Evolutionary conservation across 73 alveolate species (phyloP).

Genomic region (Paramecium pentaurelia): DNA sequence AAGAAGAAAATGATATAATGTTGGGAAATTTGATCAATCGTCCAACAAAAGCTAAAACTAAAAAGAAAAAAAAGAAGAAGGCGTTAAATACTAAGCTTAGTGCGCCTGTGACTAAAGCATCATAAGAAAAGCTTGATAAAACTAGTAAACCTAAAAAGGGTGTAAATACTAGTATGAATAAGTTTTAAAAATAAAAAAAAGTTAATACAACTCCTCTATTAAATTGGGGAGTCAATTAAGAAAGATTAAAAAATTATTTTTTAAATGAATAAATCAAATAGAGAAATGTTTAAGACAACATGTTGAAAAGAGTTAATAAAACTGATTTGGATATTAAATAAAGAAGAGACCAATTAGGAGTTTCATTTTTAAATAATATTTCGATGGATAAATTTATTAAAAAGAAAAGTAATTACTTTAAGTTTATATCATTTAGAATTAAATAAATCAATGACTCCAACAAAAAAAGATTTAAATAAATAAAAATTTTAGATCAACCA

Average conservation of each 20-base stretch:
- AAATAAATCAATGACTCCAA: background rate
- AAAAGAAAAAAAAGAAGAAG: conserved; percentile 24
- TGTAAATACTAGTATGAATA: background rate
- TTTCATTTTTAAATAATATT: conserved; percentile 6
- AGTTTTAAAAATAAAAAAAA: background rate
- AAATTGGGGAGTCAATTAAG: conserved; percentile 33
- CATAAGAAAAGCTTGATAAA: background rate
- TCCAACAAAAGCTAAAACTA: background rate
- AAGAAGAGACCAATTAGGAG: conserved; percentile 14
- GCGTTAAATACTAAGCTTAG: background rate
- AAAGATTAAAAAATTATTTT: conserved; percentile 10
- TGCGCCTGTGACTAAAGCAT: background rate
- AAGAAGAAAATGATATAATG: conserved; percentile 5
- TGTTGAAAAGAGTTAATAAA: background rate
- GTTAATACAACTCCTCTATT: background rate
- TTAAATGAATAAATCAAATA: background rate
- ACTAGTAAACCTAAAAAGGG: background rate
- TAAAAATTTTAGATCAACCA: background rate
- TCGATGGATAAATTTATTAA: background rate
- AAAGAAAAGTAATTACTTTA: background rate
- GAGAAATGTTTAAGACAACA: background rate
- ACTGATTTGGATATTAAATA: background rate
- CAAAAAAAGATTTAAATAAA: background rate
- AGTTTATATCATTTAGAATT: conserved; percentile 1
- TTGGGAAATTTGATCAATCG: background rate